These are phyloP conservation scores for Pythium aphanidermatum DNA, from an alignment of 352 stramenopile species.

Conservation along the genomic window DNA sequence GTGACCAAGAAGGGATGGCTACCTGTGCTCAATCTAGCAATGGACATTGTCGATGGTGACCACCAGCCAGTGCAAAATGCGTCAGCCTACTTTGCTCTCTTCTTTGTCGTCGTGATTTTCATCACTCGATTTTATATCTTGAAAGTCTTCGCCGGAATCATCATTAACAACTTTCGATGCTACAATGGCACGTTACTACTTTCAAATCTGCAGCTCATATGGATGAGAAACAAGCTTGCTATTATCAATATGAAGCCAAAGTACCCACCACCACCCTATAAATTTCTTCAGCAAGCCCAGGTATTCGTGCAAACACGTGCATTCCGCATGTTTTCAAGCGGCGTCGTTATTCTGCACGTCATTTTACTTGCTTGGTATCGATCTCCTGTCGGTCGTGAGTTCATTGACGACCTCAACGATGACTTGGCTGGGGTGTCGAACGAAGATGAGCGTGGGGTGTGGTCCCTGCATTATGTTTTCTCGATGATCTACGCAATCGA, in stretches of 20 bases:
- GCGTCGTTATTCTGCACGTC: constrained; percentile 60
- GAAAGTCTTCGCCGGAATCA: constrained; percentile 72
- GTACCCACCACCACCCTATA: constrained; percentile 63
- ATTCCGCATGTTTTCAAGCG: constrained; percentile 60
- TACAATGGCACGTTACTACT: constrained; percentile 78
- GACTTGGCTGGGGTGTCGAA: constrained; percentile 18
- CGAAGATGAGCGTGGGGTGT: constrained; percentile 31
- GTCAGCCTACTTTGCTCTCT: constrained; percentile 73
- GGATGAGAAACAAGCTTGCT: constrained; percentile 59
- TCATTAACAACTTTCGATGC: constrained; percentile 85
- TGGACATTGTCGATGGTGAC: constrained; percentile 70
- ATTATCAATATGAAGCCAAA: constrained; percentile 64
- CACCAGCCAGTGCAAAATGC: constrained; percentile 66
- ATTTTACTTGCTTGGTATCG: constrained; percentile 69
- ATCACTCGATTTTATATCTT: constrained; percentile 74
- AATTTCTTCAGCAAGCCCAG: constrained; percentile 48
- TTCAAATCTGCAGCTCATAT: constrained; percentile 73
- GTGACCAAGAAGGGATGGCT: constrained; percentile 85
- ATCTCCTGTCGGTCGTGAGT: constrained; percentile 37
- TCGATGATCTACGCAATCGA: constrained; percentile 73
- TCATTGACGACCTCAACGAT: constrained; percentile 27
- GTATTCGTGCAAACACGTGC: constrained; percentile 57
- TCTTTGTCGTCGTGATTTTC: constrained; percentile 80
- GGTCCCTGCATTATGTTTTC: constrained; percentile 79
- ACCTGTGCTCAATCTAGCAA: constrained; percentile 73